Base-by-base conservation (phyloP, 2,329 filamentous ascomycete genomes). In the Aureobasidium leucospermi region DNA sequence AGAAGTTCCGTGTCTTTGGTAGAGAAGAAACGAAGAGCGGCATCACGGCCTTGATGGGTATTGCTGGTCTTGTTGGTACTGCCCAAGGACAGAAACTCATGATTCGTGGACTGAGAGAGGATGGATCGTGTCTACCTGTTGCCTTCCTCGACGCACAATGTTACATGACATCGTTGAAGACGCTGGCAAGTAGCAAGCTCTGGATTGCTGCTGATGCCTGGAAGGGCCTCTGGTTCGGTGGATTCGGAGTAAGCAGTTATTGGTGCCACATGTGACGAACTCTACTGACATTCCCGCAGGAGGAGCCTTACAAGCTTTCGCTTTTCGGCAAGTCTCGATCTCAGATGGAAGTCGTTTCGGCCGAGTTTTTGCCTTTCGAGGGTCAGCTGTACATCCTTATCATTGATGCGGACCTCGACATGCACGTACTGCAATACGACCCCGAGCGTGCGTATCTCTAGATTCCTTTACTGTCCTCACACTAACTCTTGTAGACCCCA, bases 111-210 rank as follows among this genome's bases (percentile, higher is more conserved):
- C 80, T 99, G 3, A 96, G 96, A 71, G 94, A 99, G 72, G 94
- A 99, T 70, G 90, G 92, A 0, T 91, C 89, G 1, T 81, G 97
- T 56, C 79, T 97, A 0, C 94, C 94, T 0, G 93, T 99, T 3
- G 94, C 94, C 0, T 99, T 99, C 70, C 88, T 99, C 80, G 94
- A 99, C 69, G 95, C 96, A 85, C 94, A 90, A 75, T 95, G 89
- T 73, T 94, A 96, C 68, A 90, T 96, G 11, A 89, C 86, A 2
- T 85, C 87, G n/a, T 82, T 90, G 58, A 94, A 92, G 69, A 89
- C 90, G 67, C 80, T 99, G 16, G 85, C 85, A 3, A 85, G 87
- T 1, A 95, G 90, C 0, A 92, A 93, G 0, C 80, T 99, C 70
- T 91, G 89, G 68, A 79, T 96, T 10, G 85, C 96, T 75, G 89